Evolutionary conservation across 2,329 filamentous ascomycete species (phyloP).

Genomic region (Hymenoscyphus infarciens): DNA sequence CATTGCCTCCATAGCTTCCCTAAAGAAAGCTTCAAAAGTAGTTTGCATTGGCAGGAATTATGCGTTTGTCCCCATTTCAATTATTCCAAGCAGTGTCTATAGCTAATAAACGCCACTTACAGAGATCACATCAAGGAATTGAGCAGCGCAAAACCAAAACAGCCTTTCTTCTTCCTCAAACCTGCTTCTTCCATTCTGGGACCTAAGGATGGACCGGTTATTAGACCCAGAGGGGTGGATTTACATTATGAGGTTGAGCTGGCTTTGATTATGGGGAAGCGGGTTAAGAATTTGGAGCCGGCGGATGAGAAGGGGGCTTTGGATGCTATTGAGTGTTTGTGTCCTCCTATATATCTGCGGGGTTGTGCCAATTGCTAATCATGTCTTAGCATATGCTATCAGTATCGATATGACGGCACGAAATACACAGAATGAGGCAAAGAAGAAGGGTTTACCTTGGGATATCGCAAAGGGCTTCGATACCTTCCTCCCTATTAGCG

Average conservation of each 20-base stretch:
- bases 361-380: slow-evolving; percentile 4
- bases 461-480: slow-evolving; percentile 96
- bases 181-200: slow-evolving; percentile 81
- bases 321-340: slow-evolving; percentile 73
- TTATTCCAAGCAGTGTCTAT: too few species aligned
- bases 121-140: slow-evolving; percentile 94
- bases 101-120: slow-evolving; percentile 15
- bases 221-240: slow-evolving; percentile 16
- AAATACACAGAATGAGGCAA: slow-evolving; percentile 93
- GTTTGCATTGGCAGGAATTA: slow-evolving; percentile 97
- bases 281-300: slow-evolving; percentile 69
- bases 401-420: slow-evolving; percentile 97
- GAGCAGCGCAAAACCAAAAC: slow-evolving; percentile 80
- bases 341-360: not conserved
- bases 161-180: slow-evolving; percentile 99
- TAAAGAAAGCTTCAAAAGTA: slow-evolving; percentile 50
- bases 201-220: slow-evolving; percentile 45
- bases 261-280: slow-evolving; percentile 82
- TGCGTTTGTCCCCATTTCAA: slow-evolving; percentile 57
- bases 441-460: slow-evolving; percentile 96
- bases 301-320: slow-evolving; percentile 73
- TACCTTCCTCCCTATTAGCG: slow-evolving; percentile 87
- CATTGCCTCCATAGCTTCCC: slow-evolving; percentile 39
- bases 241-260: slow-evolving; percentile 76
- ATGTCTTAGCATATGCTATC: slow-evolving; percentile 70